A percentile compares a stretch with the other conserved stretches of the same genome.
Evolutionary conservation across 345 rosid species (phyloP).

Genomic region (Populus nigra): DNA sequence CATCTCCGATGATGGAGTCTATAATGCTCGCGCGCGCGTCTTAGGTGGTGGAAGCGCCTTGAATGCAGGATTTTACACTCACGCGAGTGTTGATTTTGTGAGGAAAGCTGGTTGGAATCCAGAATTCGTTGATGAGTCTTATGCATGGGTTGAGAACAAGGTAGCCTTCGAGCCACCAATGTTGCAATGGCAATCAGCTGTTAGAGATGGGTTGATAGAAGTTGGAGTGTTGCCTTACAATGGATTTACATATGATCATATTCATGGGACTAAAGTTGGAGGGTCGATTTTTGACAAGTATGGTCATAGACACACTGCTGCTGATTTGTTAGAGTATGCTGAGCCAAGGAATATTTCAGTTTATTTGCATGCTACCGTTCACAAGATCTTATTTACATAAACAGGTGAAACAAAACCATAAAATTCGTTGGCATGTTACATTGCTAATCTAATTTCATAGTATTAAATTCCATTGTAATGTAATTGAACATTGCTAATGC

Average conservation of each 20-base stretch:
- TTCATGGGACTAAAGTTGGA: constrained; percentile 67
- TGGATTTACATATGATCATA: constrained; percentile 68
- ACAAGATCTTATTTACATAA: constrained; percentile 45
- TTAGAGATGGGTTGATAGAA: constrained; percentile 64
- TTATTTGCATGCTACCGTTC: constrained; percentile 66
- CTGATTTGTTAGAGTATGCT: constrained; percentile 71
- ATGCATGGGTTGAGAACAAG: constrained; percentile 76
- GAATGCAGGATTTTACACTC: constrained; percentile 79
- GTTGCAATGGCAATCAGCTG: constrained; percentile 70
- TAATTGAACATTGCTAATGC: neutral
- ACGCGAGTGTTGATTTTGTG: constrained; percentile 45
- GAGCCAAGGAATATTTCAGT: constrained; percentile 41
- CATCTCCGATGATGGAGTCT: constrained; percentile 73
- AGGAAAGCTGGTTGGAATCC: constrained; percentile 46
- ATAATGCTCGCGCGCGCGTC: constrained; percentile 71
- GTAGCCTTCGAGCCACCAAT: constrained; percentile 50
- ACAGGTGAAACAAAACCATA: constrained; percentile 3
- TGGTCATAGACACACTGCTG: constrained; percentile 81
- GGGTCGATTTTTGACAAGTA: constrained; percentile 64
- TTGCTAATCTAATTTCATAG: neutral
- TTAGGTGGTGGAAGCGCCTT: constrained; percentile 83
- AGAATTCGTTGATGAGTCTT: constrained; percentile 48
- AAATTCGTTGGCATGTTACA: neutral
- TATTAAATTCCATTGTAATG: neutral
- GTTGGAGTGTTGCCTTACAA: constrained; percentile 63